A percentile compares a stretch with the other conserved stretches of the same genome.
Evolutionary conservation across 2,329 filamentous ascomycete genomes (phyloP).

Genomic region (Simplicillium sp.): DNA sequence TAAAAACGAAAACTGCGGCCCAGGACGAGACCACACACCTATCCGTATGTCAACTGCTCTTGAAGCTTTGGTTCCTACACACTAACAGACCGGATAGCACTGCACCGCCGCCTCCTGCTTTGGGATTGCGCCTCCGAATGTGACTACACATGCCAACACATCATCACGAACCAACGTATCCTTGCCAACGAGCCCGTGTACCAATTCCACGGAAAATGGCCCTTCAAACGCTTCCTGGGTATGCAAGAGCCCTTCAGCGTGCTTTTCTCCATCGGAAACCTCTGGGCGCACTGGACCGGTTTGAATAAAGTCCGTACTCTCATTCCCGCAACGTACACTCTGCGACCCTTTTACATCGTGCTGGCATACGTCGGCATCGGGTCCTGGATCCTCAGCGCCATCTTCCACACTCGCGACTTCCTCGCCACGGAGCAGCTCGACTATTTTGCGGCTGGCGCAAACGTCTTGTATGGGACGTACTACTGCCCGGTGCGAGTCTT

Average conservation of each 20-base stretch:
- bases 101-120: constrained; percentile 76
- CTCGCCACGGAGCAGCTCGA: constrained; percentile 82
- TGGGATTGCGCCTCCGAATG: constrained; percentile 93
- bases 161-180: constrained; percentile 67
- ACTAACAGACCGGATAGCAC: constrained; percentile 39
- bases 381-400: constrained; percentile 79
- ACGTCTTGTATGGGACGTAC: constrained; percentile 84
- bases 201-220: constrained; percentile 99
- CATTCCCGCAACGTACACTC: constrained; percentile 63
- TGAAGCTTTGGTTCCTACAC: constrained; percentile 7
- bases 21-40: constrained; percentile 44
- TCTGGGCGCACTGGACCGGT: constrained; percentile 73
- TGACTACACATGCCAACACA: constrained; percentile 96
- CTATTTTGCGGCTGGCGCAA: constrained; percentile 88
- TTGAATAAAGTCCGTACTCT: constrained; percentile 58
- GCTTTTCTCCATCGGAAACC: constrained; percentile 87
- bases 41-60: constrained; percentile 55
- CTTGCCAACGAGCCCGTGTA: constrained; percentile 58
- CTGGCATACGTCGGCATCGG: constrained; percentile 75
- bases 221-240: constrained; percentile 81
- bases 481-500: constrained; percentile 76
- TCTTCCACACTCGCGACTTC: constrained; percentile 92
- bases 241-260: constrained; percentile 94
- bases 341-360: constrained; percentile 70
- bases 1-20: constrained; percentile 66